A percentile compares a stretch with the other conserved stretches of the same genome.
phyloP scores from a whole-genome alignment of 164 flowering plant genomes.

The grape (Vitis vinifera) region ASM3070453v1 NC_081817.1:28798501-28799000 shows the following conservation, averaged over 20 bases:
- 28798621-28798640: constrained; percentile 28
- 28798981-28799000: constrained; percentile 1
- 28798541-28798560: not conserved
- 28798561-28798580: constrained; percentile 26
- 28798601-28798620: constrained; percentile 23
- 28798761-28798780: constrained; percentile 35
- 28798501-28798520: too few species aligned
- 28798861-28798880: constrained; percentile 30
- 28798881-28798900: constrained; percentile 27
- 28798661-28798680: constrained; percentile 19
- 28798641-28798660: constrained; percentile 7
- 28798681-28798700: constrained; percentile 23
- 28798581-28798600: constrained; percentile 15
- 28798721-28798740: constrained; percentile 21
- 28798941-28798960: constrained; percentile 5
- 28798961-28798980: not conserved
- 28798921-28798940: constrained; percentile 8
- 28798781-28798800: constrained; percentile 41
- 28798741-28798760: constrained; percentile 29
- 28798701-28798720: constrained; percentile 10
- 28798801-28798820: constrained; percentile 25
- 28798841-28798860: constrained; percentile 34
- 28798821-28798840: constrained; percentile 18
- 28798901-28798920: constrained; percentile 18
- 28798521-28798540: too few species aligned